Base-by-base conservation (phyloP, 768 basidiomycete genomes). In the Lentinus tigrinus region DNA sequence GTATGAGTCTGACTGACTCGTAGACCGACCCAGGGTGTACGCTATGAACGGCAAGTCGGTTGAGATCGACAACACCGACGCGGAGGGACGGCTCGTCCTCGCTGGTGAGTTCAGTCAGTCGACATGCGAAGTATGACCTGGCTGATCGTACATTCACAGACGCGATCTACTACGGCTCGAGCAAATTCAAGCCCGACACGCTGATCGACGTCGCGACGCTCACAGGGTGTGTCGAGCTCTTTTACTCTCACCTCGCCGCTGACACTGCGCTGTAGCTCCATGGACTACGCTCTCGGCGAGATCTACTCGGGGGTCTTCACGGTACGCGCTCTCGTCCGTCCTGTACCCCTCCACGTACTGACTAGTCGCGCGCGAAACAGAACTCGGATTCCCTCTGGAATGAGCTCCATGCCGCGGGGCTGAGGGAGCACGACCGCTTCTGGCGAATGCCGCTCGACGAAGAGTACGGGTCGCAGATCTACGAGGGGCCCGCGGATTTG, bases 401-500 rank as follows among this genome's bases (percentile, higher is more conserved):
- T 37, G 76, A 81, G 53, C 80, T 95, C 11, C 76, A 83, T 60
- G 75, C 69, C 2, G 91, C 93, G 2, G 91, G 90, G 11, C 83
- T 86, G 73, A 72, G 73, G 14, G 89, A 92, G 65, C 82, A 88
- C 66, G 91, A 93, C 72, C 84, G 85, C 53, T 87, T 95, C 79
- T 95, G 93, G 93, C 84, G 93, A 26, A 85, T 95, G 86, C 93
- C 93, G 10, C 82, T 95, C 52, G 87, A 91, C 64, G 90, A 92
- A 43, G 90, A 87, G 56, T 95, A 80, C 63, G 85, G 82, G 0
- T 81, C 84, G 11, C 91, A 91, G 69, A 94, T 95, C 65, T 72
- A 85, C 69, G 78, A 78, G 7, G 87, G 85, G 26, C 92, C 91
- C 65, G 91, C 91, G 24, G 92, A 94, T 70, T 76, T 94, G 34